Percentiles rank a stretch among this genome's conserved stretches.
These are phyloP conservation scores for Trifolium dubium DNA, from an alignment of 306 rosid species.

Conservation along the genomic window DNA sequence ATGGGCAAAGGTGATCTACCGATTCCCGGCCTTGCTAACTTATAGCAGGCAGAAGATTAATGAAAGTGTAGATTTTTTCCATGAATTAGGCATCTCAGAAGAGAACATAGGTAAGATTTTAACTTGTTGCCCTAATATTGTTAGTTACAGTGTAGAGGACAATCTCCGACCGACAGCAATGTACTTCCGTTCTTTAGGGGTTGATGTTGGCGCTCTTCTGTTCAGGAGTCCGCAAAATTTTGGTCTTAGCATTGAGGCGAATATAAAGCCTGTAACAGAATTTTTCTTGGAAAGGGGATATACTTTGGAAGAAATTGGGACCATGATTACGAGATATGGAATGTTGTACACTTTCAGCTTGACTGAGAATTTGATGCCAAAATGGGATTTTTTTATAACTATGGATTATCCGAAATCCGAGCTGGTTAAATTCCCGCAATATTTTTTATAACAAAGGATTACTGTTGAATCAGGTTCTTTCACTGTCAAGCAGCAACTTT, in stretches of 20 bases:
- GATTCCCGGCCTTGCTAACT: constrained; percentile 82
- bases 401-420: constrained; percentile 72
- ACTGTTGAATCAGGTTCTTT: constrained; percentile 78
- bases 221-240: constrained; percentile 70
- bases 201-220: constrained; percentile 74
- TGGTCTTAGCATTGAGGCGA: constrained; percentile 82
- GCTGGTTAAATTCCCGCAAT: constrained; percentile 87
- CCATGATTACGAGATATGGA: constrained; percentile 83
- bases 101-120: constrained; percentile 78
- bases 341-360: constrained; percentile 77
- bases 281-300: constrained; percentile 81
- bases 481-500: constrained; percentile 61
- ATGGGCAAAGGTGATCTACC: constrained; percentile 92
- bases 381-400: constrained; percentile 85
- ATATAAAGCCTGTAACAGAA: constrained; percentile 77
- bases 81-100: constrained; percentile 72
- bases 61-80: constrained; percentile 60
- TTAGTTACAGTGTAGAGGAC: constrained; percentile 84
- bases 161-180: constrained; percentile 81
- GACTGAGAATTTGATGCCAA: constrained; percentile 65
- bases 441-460: constrained; percentile 79
- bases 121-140: constrained; percentile 78
- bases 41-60: constrained; percentile 79
- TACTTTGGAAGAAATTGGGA: constrained; percentile 70
- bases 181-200: constrained; percentile 81